These are phyloP conservation scores for Pichia pseudocactophila DNA, from an alignment of 805 yeast genomes.

Conservation along the genomic window DNA sequence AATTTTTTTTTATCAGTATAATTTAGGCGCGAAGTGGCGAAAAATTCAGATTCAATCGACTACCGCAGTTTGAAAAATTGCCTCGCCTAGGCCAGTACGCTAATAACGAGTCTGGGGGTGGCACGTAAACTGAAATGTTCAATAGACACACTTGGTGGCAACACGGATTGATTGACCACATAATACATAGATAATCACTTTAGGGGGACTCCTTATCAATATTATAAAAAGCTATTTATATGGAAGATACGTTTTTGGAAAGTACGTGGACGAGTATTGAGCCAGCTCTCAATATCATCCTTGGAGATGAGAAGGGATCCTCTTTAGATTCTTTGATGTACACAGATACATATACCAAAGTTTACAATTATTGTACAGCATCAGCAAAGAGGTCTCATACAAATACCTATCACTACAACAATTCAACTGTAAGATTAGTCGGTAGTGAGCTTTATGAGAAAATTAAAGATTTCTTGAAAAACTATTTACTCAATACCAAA, in stretches of 20 bases:
- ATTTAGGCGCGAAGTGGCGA: too few relatives aligned
- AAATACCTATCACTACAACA: conserved; percentile 4
- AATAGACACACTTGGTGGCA: too few relatives aligned
- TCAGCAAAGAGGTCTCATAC: conserved; percentile 42
- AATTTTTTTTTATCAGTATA: too few relatives aligned
- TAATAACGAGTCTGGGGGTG: too few relatives aligned
- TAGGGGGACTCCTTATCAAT: too few relatives aligned
- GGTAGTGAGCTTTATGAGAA: conserved; percentile 85
- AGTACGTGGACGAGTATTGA: conserved; percentile 69
- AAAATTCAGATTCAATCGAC: too few relatives aligned
- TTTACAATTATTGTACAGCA: conserved; percentile 86
- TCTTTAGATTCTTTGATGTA: conserved; percentile 66
- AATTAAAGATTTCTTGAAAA: conserved; percentile 55
- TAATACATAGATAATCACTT: too few relatives aligned
- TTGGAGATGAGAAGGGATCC: conserved; percentile 57
- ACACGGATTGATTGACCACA: too few relatives aligned
- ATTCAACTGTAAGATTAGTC: conserved; percentile 36
- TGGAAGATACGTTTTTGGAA: conserved; percentile 20
- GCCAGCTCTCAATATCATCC: conserved; percentile 62
- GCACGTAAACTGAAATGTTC: too few relatives aligned
- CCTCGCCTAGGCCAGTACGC: too few relatives aligned
- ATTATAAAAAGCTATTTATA: neutral
- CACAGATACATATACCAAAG: conserved; percentile 85
- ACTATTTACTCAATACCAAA: conserved; percentile 44
- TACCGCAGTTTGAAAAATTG: too few relatives aligned